These are phyloP conservation scores for Lenzites betulinus DNA, from an alignment of 768 basidiomycete genomes.

Conservation along the genomic window DNA sequence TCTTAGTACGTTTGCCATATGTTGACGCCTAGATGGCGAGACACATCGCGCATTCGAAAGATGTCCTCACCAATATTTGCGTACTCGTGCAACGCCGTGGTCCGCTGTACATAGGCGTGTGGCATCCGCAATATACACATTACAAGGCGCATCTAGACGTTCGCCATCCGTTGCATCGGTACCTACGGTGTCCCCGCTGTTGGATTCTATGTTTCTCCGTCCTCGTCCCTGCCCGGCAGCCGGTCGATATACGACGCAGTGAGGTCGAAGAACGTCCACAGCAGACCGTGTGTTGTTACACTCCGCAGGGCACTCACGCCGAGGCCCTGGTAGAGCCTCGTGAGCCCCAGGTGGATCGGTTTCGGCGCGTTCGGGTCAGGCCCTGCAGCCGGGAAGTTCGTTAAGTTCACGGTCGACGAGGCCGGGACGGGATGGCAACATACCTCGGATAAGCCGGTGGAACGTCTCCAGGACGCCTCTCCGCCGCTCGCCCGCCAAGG, in stretches of 20 bases:
- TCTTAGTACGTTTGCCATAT: no score
- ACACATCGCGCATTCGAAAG: background rate
- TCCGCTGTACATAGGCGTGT: background rate
- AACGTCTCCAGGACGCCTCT: conserved; percentile 76
- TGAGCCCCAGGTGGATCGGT: conserved; percentile 72
- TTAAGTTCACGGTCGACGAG: background rate
- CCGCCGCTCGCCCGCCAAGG: conserved; percentile 75
- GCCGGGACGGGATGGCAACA: conserved; percentile 9
- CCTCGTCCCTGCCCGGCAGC: conserved; percentile 37
- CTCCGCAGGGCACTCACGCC: conserved; percentile 92
- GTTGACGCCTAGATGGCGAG: no score
- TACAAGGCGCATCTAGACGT: conserved; percentile 8
- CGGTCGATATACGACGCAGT: conserved; percentile 73
- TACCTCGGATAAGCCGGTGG: conserved; percentile 79
- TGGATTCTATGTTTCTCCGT: conserved; percentile 1
- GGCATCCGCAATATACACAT: conserved; percentile 16
- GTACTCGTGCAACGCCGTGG: background rate
- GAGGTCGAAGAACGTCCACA: conserved; percentile 93
- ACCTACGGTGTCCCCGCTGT: background rate
- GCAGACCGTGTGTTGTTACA: conserved; percentile 88
- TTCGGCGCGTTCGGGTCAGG: conserved; percentile 80
- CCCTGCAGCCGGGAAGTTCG: conserved; percentile 43
- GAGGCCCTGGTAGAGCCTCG: conserved; percentile 89
- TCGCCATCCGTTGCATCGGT: background rate
- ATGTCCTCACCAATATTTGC: background rate